These are phyloP conservation scores for Raffaelea arxii DNA, from an alignment of 2,329 filamentous ascomycete species.

Conservation along the genomic window DNA sequence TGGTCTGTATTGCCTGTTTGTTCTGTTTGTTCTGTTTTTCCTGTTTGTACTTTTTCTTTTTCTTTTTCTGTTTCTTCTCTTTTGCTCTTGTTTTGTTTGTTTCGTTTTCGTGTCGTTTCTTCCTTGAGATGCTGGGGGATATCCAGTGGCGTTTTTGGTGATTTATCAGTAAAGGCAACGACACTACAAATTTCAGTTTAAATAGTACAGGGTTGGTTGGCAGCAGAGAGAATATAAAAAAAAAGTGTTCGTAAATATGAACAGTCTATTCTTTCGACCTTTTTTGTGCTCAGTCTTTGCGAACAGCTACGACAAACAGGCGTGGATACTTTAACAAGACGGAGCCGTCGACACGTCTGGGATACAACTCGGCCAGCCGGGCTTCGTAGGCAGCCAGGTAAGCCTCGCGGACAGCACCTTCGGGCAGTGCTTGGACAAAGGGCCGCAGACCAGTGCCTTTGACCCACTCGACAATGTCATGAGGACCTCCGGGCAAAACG, in stretches of 20 bases:
- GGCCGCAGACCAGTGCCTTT: slow-evolving; percentile 46
- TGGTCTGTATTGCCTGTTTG: background rate
- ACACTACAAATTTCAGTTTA: too few relatives aligned
- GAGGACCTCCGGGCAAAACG: slow-evolving; percentile 33
- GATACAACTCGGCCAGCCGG: slow-evolving; percentile 33
- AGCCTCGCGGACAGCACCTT: slow-evolving; percentile 24
- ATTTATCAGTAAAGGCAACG: too few relatives aligned
- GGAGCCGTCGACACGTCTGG: slow-evolving; percentile 34
- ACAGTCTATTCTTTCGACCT: too few relatives aligned
- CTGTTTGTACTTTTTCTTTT: background rate
- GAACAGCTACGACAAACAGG: slow-evolving; percentile 41
- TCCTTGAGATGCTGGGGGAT: background rate
- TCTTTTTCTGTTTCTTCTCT: background rate
- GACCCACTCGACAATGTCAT: slow-evolving; percentile 49
- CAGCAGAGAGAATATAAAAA: background rate
- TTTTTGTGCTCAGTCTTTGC: slow-evolving; percentile 11
- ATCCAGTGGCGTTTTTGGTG: slow-evolving; percentile 2
- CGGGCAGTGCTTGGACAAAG: slow-evolving; percentile 36
- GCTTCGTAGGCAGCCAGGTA: slow-evolving; percentile 38
- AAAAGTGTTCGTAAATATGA: too few relatives aligned
- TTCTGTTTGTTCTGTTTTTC: background rate
- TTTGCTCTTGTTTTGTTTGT: background rate
- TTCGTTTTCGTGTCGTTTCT: background rate
- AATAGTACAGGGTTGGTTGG: background rate
- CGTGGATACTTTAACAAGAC: slow-evolving; percentile 47